Evolutionary conservation across 2,329 filamentous ascomycete genomes (phyloP).

Genomic region (Ilyonectria destructans): DNA sequence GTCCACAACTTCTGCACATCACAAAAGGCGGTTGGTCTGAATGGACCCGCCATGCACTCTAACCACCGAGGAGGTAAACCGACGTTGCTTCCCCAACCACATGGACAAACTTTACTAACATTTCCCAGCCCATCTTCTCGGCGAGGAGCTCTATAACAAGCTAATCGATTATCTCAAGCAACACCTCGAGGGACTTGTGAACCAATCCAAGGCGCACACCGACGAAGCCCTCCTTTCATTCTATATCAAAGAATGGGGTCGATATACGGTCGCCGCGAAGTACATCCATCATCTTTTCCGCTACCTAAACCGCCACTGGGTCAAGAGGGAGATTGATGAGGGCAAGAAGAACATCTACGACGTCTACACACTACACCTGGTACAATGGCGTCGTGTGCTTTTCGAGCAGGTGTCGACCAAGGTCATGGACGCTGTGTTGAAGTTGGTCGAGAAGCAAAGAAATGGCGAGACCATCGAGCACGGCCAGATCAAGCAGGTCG

Average conservation of each 20-base stretch:
- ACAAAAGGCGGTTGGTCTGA: constrained; percentile 87
- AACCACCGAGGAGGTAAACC: constrained; percentile 74
- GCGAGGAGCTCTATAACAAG: constrained; percentile 95
- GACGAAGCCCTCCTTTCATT: constrained; percentile 93
- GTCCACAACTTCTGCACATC: constrained; percentile 99
- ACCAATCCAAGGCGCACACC: constrained; percentile 82
- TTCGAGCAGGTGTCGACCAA: constrained; percentile 88
- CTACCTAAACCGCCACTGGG: constrained; percentile 98
- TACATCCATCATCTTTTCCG: constrained; percentile 98
- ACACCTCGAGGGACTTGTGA: constrained; percentile 82
- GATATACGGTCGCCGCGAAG: constrained; percentile 95
- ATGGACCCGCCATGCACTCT: constrained; percentile 57
- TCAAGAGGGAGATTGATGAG: constrained; percentile 98
- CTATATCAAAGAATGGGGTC: constrained; percentile 97
- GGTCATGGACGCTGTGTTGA: constrained; percentile 95
- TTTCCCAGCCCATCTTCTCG: constrained; percentile 85
- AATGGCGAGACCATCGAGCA: constrained; percentile 99
- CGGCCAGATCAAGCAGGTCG: constrained; percentile 95
- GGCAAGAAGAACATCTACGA: constrained; percentile 99
- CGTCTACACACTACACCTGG: constrained; percentile 96
- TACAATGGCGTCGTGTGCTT: constrained; percentile 94
- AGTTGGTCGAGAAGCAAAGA: constrained; percentile 96
- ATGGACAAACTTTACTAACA: constrained; percentile 34
- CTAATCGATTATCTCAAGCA: constrained; percentile 87
- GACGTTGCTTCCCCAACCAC: neutral